Percentiles rank a stretch among this genome's conserved stretches.
Conservation (phyloP, 129 eudicot genomes). For the Flaveria trinervia region DNA sequence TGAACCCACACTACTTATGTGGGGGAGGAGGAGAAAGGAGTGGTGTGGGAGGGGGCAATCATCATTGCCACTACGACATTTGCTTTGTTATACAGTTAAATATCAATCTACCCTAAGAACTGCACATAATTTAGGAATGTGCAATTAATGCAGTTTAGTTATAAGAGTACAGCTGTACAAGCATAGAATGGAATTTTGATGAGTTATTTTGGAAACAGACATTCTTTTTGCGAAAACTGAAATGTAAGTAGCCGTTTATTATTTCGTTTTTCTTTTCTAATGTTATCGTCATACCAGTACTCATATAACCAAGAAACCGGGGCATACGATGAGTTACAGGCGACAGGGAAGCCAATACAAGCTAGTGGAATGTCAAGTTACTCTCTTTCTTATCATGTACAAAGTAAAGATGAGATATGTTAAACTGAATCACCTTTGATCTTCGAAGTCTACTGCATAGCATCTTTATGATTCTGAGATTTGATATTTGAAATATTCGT, state of each 20-base stretch:
- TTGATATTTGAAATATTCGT: not conserved
- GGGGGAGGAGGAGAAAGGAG: too few relatives aligned
- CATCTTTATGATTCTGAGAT: not conserved
- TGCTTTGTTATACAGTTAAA: too few relatives aligned
- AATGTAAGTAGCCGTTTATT: not conserved
- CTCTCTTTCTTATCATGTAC: not conserved
- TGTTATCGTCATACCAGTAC: conserved; percentile 36
- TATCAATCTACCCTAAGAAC: not conserved
- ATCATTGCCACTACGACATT: too few relatives aligned
- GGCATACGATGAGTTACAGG: conserved; percentile 53
- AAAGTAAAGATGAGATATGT: conserved; percentile 13
- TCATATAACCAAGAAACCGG: conserved; percentile 66
- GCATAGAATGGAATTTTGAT: not conserved
- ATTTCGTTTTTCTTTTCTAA: not conserved
- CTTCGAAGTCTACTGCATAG: not conserved
- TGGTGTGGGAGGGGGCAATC: too few relatives aligned
- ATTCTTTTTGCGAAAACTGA: not conserved
- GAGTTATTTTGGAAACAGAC: not conserved
- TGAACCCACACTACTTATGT: too few relatives aligned
- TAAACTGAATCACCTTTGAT: not conserved
- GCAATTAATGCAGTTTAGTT: not conserved
- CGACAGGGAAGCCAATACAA: conserved; percentile 36
- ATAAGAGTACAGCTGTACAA: not conserved
- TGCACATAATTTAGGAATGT: not conserved
- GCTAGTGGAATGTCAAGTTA: conserved; percentile 34